Percentiles rank a stretch among this genome's conserved stretches.
Conservation (phyloP, 805 yeast genomes). For the Komagataella kurtzmanii region DNA sequence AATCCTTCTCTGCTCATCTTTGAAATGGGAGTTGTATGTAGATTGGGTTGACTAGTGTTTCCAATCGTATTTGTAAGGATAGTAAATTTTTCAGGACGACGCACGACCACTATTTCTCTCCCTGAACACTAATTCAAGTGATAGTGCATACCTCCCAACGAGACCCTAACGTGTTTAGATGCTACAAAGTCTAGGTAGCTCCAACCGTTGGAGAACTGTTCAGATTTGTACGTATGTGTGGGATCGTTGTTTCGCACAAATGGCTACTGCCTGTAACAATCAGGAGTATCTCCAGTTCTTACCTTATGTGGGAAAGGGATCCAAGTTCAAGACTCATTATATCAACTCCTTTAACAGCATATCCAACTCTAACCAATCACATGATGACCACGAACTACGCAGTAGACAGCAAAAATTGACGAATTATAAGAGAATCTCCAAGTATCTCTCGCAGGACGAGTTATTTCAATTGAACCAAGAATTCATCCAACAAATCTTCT, state of each 20-base stretch:
- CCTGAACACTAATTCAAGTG: neutral
- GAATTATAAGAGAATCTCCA: neutral
- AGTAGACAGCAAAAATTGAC: neutral
- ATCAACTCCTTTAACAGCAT: neutral
- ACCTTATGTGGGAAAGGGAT: constrained; percentile 1
- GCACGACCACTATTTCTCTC: neutral
- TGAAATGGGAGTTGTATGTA: constrained; percentile 4
- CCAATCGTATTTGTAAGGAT: neutral
- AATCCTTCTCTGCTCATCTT: constrained; percentile 71
- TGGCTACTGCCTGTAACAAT: neutral
- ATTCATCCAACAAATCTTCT: neutral
- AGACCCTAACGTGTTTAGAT: neutral
- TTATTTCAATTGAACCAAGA: neutral
- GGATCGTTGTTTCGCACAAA: neutral
- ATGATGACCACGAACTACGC: neutral
- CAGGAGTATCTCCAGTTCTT: neutral
- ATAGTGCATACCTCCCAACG: neutral
- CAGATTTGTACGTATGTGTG: neutral
- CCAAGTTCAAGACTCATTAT: constrained; percentile 1
- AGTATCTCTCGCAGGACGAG: neutral
- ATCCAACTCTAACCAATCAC: neutral
- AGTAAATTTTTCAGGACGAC: neutral
- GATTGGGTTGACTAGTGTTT: neutral
- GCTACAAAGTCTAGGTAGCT: neutral
- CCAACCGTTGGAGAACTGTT: neutral